Percentiles rank a stretch among this genome's conserved stretches.
These are phyloP conservation scores for Verticillium alfalfae DNA, from an alignment of 2,329 filamentous ascomycete species.

Conservation along the genomic window DNA sequence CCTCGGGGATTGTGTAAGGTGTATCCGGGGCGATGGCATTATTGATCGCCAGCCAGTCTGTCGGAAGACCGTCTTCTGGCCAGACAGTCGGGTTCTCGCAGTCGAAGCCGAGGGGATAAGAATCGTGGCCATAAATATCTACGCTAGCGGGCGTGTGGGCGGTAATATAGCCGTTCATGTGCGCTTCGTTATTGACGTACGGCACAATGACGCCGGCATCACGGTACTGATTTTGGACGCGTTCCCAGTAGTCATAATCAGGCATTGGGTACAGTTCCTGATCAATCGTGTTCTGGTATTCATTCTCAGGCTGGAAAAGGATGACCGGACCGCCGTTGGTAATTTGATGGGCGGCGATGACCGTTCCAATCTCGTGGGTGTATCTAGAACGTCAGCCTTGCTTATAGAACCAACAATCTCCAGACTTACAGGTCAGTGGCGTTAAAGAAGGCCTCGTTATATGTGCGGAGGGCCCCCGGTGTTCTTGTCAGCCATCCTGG, in stretches of 20 bases:
- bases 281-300: constrained; percentile 53
- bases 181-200: constrained; percentile 70
- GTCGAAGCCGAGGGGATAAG: constrained; percentile 56
- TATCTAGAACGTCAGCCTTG: not conserved
- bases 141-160: constrained; percentile 1
- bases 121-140: constrained; percentile 51
- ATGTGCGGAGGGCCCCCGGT: constrained; percentile 59
- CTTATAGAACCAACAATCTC: constrained; percentile 45
- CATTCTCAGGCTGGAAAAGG: constrained; percentile 75
- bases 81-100: constrained; percentile 49
- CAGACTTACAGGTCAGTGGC: constrained; percentile 58
- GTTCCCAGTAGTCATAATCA: constrained; percentile 63
- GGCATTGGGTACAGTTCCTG: constrained; percentile 46
- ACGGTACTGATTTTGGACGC: constrained; percentile 63
- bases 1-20: constrained; percentile 56
- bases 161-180: constrained; percentile 15
- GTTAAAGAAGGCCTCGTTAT: constrained; percentile 54
- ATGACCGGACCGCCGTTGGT: constrained; percentile 79
- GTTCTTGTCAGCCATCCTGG: constrained; percentile 73
- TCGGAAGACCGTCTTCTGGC: constrained; percentile 18
- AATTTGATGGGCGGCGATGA: constrained; percentile 72
- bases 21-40: constrained; percentile 56
- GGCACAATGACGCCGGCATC: constrained; percentile 68
- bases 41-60: constrained; percentile 48
- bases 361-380: constrained; percentile 41